phyloP scores from a whole-genome alignment of 805 yeast species.

The Starmerella ratchasimensis region DNA sequence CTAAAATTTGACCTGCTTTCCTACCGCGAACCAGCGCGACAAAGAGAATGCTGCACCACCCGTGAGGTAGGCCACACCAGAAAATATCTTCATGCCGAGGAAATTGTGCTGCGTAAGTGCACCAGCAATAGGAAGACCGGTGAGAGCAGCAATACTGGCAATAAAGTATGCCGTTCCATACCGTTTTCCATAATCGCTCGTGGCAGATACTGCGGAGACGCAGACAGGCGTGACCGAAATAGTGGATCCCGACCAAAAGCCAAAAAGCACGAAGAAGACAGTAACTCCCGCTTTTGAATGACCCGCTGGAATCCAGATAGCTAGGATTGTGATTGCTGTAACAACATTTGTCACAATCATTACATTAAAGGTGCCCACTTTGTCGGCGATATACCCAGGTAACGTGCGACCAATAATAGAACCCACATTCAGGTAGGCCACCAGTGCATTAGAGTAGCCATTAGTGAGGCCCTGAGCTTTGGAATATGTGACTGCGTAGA shows the following conservation, averaged over 20 bases:
- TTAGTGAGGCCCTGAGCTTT: slow-evolving; percentile 33
- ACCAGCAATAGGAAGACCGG: slow-evolving; percentile 32
- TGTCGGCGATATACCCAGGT: slow-evolving; percentile 46
- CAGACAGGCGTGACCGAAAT: slow-evolving; percentile 58
- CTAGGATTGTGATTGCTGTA: slow-evolving; percentile 31
- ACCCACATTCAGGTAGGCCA: slow-evolving; percentile 37
- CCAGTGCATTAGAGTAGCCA: slow-evolving; percentile 27
- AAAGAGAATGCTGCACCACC: slow-evolving; percentile 20
- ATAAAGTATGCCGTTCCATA: slow-evolving; percentile 53
- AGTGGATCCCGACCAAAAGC: slow-evolving; percentile 27
- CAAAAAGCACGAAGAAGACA: slow-evolving; percentile 35
- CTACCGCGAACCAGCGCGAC: slow-evolving; percentile 23
- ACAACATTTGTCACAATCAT: slow-evolving; percentile 36
- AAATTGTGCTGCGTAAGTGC: slow-evolving; percentile 22
- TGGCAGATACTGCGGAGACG: slow-evolving; percentile 45
- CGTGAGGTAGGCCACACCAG: slow-evolving; percentile 23
- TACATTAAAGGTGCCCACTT: slow-evolving; percentile 43
- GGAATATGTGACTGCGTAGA: slow-evolving; percentile 48
- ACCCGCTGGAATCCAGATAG: slow-evolving; percentile 52
- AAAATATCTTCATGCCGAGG: slow-evolving; percentile 25
- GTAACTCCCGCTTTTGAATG: slow-evolving; percentile 35
- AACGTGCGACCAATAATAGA: slow-evolving; percentile 43
- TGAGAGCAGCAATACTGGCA: slow-evolving; percentile 28
- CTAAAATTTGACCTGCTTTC: slow-evolving; percentile 14
- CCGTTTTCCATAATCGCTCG: slow-evolving; percentile 51